Evolutionary conservation across 257 asterid species (phyloP).

Genomic region (Solanum piurae): DNA sequence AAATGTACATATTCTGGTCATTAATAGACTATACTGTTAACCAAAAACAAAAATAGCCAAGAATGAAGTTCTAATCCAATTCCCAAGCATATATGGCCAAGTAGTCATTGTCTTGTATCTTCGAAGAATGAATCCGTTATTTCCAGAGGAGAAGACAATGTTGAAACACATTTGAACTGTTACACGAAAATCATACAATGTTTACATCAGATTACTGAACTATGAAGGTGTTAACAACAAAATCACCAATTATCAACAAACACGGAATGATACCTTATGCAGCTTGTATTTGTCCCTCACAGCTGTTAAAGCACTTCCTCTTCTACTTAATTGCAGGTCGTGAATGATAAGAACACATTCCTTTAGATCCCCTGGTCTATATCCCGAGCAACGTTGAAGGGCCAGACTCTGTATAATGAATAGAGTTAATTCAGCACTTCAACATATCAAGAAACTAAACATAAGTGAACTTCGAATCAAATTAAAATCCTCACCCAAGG

Average conservation of each 20-base stretch:
- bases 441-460: neutral
- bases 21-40: neutral
- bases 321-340: conserved; percentile 53
- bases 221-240: neutral
- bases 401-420: conserved; percentile 12
- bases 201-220: neutral
- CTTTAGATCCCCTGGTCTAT: conserved; percentile 47
- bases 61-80: neutral
- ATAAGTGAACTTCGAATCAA: neutral
- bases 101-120: neutral
- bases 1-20: neutral
- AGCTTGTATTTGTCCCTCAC: conserved; percentile 70
- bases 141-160: conserved; percentile 31
- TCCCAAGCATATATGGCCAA: neutral
- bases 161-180: conserved; percentile 77
- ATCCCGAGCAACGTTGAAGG: conserved; percentile 41
- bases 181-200: neutral
- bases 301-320: conserved; percentile 43
- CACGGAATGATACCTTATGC: conserved; percentile 36
- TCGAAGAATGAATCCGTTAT: conserved; percentile 37
- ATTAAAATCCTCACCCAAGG: conserved; percentile 61
- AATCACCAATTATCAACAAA: neutral
- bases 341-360: conserved; percentile 57
- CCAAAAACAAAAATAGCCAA: neutral
- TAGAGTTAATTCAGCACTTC: neutral